These are phyloP conservation scores for Gardenia jasminoides DNA, from an alignment of 257 asterid species.

Conservation along the genomic window DNA sequence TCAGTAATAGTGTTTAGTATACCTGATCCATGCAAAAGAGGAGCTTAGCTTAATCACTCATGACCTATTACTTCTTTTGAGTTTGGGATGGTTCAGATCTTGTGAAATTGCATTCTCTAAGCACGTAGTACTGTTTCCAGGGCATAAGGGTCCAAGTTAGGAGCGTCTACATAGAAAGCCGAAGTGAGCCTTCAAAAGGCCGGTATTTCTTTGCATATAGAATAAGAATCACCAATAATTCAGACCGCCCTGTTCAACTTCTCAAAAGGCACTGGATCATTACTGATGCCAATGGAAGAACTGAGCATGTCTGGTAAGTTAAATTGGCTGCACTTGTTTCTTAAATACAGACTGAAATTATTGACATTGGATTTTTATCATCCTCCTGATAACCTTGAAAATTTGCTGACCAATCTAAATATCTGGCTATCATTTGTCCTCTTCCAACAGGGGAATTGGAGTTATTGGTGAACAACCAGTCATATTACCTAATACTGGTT, in stretches of 20 bases:
- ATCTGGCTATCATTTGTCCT: slow-evolving; percentile 5
- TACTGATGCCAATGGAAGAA: slow-evolving; percentile 73
- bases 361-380: background rate
- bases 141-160: slow-evolving; percentile 85
- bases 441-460: slow-evolving; percentile 62
- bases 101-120: background rate
- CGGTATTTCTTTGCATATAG: slow-evolving; percentile 78
- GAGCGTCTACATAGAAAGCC: slow-evolving; percentile 71
- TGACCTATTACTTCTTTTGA: slow-evolving; percentile 4
- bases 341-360: background rate
- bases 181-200: slow-evolving; percentile 83
- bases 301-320: slow-evolving; percentile 71
- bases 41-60: background rate
- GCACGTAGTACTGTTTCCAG: slow-evolving; percentile 33
- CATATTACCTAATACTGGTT: slow-evolving; percentile 74
- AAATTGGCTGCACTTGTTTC: background rate
- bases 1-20: background rate
- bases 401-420: background rate
- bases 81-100: slow-evolving; percentile 11
- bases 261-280: slow-evolving; percentile 93
- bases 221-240: slow-evolving; percentile 76
- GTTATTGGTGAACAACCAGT: slow-evolving; percentile 95
- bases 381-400: background rate
- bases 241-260: slow-evolving; percentile 85
- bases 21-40: background rate